A percentile compares a stretch with the other conserved stretches of the same genome.
Conservation (phyloP, 257 asterid species). For the Hygrophila difformis region DNA sequence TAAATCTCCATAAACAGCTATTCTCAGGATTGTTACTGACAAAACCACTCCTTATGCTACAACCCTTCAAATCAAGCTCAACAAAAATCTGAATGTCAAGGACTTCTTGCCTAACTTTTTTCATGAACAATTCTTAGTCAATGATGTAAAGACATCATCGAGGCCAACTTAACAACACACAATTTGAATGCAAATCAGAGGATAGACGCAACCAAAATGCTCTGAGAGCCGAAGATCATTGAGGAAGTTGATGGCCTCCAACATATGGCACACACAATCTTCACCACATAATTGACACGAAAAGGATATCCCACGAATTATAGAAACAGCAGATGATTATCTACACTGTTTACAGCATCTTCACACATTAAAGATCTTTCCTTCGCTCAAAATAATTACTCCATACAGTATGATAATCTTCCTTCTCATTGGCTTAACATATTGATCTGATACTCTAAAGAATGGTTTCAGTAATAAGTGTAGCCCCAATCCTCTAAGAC, state of each 20-base stretch:
- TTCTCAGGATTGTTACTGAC: conserved; percentile 22
- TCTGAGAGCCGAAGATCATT: conserved; percentile 14
- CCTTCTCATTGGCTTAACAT: conserved; percentile 15
- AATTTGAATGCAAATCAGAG: conserved; percentile 18
- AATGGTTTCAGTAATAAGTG: conserved; percentile 11
- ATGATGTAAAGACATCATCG: conserved; percentile 14
- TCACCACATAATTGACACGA: conserved; percentile 13
- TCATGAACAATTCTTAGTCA: conserved; percentile 20
- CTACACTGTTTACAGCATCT: conserved; percentile 17
- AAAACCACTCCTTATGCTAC: conserved; percentile 17
- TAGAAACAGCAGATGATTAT: conserved; percentile 21
- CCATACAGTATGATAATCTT: conserved; percentile 14
- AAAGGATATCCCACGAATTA: conserved; percentile 11
- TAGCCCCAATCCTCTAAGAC: conserved; percentile 14
- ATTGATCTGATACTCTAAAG: conserved; percentile 17
- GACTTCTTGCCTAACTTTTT: conserved; percentile 13
- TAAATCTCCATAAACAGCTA: conserved; percentile 17
- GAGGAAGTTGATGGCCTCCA: conserved; percentile 11
- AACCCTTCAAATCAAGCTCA: conserved; percentile 20
- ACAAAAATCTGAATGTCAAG: conserved; percentile 19
- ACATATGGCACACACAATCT: conserved; percentile 15
- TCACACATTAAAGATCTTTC: conserved; percentile 6
- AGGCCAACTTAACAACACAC: conserved; percentile 15
- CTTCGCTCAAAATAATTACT: conserved; percentile 18
- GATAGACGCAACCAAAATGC: conserved; percentile 17